Evolutionary conservation across 768 basidiomycete species (phyloP).

Genomic region (Aureoboletus auriporus): DNA sequence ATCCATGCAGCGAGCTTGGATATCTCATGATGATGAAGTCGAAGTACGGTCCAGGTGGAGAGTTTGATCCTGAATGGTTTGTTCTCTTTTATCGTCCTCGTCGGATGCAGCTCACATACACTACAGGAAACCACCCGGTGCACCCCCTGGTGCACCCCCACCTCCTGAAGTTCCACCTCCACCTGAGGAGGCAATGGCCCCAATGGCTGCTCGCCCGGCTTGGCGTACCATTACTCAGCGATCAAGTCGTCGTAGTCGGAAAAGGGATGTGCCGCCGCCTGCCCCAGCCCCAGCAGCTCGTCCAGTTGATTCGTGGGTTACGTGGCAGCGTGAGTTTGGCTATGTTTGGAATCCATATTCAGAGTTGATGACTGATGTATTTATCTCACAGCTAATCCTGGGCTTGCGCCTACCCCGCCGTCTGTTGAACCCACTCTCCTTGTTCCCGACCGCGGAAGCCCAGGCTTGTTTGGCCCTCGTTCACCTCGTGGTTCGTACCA

Average conservation of each 20-base stretch:
- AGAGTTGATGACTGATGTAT: conserved; percentile 2
- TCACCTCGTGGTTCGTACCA: conserved; percentile 47
- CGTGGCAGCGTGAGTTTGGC: conserved; percentile 60
- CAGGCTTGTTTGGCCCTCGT: conserved; percentile 76
- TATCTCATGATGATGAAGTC: conserved; percentile 64
- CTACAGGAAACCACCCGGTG: conserved; percentile 48
- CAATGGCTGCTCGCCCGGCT: conserved; percentile 43
- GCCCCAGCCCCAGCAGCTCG: too few species aligned
- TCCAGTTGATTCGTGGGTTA: conserved; percentile 50
- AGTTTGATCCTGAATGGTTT: conserved; percentile 81
- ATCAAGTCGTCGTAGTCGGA: conserved; percentile 40
- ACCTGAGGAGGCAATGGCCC: too few species aligned
- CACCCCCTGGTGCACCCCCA: conserved; percentile 40
- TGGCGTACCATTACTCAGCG: conserved; percentile 56
- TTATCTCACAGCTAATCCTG: conserved; percentile 50
- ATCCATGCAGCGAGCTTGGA: conserved; percentile 61
- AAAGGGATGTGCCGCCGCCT: conserved; percentile 32
- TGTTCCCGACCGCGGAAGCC: conserved; percentile 54
- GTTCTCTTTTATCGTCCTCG: conserved; percentile 1
- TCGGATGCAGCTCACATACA: neutral
- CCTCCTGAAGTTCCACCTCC: conserved; percentile 39
- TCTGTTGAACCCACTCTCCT: conserved; percentile 55
- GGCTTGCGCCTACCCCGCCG: conserved; percentile 54
- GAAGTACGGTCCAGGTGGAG: conserved; percentile 81
- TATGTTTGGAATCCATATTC: conserved; percentile 7